A percentile compares a stretch with the other conserved stretches of the same genome.
Conservation (phyloP, 2,329 filamentous ascomycete genomes). For the Scedosporium apiospermum region DNA sequence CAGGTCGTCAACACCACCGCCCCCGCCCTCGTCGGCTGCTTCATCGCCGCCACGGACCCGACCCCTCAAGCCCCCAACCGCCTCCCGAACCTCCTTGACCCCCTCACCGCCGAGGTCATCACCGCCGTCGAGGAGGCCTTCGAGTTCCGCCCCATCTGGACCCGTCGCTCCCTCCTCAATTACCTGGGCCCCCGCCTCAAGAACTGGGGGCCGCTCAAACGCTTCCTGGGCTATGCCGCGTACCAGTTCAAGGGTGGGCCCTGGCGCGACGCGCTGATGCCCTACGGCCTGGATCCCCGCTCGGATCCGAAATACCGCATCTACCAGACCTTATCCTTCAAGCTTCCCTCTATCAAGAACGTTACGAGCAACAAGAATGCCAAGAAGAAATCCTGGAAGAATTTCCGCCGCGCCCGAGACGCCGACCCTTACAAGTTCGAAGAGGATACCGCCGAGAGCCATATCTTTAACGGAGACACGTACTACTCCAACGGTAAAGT, state of each 20-base stretch:
- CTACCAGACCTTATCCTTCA: slow-evolving; percentile 87
- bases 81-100: slow-evolving; percentile 49
- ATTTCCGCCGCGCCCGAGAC: slow-evolving; percentile 29
- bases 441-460: slow-evolving; percentile 39
- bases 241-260: slow-evolving; percentile 92
- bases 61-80: slow-evolving; percentile 51
- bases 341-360: slow-evolving; percentile 40
- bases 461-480: slow-evolving; percentile 74
- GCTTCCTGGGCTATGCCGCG: slow-evolving; percentile 72
- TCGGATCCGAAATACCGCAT: slow-evolving; percentile 63
- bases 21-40: slow-evolving; percentile 49
- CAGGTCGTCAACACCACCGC: slow-evolving; percentile 48
- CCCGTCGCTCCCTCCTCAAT: slow-evolving; percentile 72
- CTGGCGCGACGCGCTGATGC: slow-evolving; percentile 80
- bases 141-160: slow-evolving; percentile 72
- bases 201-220: slow-evolving; percentile 53
- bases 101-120: slow-evolving; percentile 55
- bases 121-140: slow-evolving; percentile 56
- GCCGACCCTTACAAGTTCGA: slow-evolving; percentile 26
- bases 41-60: slow-evolving; percentile 53
- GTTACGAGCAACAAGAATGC: slow-evolving; percentile 26
- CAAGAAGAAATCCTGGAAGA: slow-evolving; percentile 40
- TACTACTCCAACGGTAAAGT: slow-evolving; percentile 75
- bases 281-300: slow-evolving; percentile 79
- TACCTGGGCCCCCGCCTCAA: slow-evolving; percentile 44